phyloP scores from a whole-genome alignment of 352 stramenopile species.

The Elongisporangium anandrum region DNA sequence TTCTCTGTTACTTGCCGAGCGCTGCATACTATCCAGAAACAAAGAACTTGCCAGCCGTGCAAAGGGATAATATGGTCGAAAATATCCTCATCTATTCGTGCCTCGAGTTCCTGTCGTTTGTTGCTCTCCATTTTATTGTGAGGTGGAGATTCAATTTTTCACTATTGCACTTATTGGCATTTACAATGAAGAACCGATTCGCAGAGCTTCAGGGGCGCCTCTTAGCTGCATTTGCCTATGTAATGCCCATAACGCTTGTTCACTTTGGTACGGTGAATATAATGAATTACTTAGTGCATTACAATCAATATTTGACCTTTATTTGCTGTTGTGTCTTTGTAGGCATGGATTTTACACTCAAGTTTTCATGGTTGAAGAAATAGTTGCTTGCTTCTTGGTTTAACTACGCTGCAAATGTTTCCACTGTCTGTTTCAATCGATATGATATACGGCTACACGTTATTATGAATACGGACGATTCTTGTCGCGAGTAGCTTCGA shows the following conservation, averaged over 20 bases:
- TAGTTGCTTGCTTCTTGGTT: background rate
- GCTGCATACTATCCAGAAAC: constrained; percentile 17
- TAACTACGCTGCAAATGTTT: too few species aligned
- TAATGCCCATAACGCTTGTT: constrained; percentile 14
- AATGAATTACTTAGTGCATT: background rate
- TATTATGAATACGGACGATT: too few species aligned
- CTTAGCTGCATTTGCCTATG: constrained; percentile 16
- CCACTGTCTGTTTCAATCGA: too few species aligned
- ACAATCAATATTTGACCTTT: background rate
- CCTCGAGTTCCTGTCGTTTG: constrained; percentile 10
- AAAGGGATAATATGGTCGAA: background rate
- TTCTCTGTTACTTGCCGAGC: constrained; percentile 10
- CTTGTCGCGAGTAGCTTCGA: too few species aligned
- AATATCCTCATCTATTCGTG: constrained; percentile 11
- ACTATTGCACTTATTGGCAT: constrained; percentile 13
- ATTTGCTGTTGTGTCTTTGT: background rate
- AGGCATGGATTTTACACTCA: background rate
- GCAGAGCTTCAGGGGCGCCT: constrained; percentile 15
- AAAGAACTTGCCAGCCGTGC: background rate
- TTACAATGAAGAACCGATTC: constrained; percentile 17
- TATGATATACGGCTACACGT: too few species aligned
- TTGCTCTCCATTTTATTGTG: constrained; percentile 12
- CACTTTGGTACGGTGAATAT: constrained; percentile 5
- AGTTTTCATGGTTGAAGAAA: background rate
- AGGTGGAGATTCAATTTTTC: constrained; percentile 16